Percentiles rank a stretch among this genome's conserved stretches.
Conservation (phyloP, 306 rosid species). For the Prunus mira region DNA sequence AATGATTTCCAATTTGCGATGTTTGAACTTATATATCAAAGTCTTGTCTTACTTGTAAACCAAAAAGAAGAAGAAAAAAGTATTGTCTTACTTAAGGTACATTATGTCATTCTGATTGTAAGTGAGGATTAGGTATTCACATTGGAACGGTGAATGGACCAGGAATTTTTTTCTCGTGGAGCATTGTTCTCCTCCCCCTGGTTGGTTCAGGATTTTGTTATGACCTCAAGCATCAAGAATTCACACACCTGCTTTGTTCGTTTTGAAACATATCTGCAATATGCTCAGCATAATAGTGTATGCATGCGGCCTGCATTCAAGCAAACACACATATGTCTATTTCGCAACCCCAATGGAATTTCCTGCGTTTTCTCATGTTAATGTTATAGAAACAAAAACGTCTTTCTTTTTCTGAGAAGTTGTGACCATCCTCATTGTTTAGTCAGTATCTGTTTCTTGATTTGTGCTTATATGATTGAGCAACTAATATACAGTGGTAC, state of each 20-base stretch:
- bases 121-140: background rate
- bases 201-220: background rate
- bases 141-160: too few species aligned
- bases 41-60: too few species aligned
- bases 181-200: too few species aligned
- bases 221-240: background rate
- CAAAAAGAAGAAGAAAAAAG: background rate
- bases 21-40: background rate
- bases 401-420: background rate
- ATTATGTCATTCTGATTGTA: background rate
- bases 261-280: background rate
- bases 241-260: background rate
- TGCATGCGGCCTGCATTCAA: background rate
- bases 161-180: too few species aligned
- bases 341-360: background rate
- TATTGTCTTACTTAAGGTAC: background rate
- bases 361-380: background rate
- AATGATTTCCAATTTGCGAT: background rate
- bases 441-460: background rate
- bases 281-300: background rate
- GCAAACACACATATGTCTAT: background rate
- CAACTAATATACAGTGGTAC: slow-evolving; percentile 24
- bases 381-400: too few species aligned
- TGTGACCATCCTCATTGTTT: background rate
- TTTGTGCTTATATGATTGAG: background rate